These are phyloP conservation scores for Xerophyta viscosa DNA, from an alignment of 106 monocot species.

Conservation along the genomic window DNA sequence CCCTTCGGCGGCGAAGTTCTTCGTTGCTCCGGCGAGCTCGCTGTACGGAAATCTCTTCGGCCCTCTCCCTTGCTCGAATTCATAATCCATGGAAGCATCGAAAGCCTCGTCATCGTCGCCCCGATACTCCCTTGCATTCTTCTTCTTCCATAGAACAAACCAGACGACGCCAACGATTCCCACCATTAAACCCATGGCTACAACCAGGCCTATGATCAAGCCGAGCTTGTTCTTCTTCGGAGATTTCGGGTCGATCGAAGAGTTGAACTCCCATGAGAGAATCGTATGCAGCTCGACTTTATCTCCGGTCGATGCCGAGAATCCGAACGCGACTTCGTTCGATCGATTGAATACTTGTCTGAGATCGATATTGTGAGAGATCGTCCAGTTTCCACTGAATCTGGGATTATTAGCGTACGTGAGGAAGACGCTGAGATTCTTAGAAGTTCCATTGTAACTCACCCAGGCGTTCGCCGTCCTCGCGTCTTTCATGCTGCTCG, in stretches of 20 bases:
- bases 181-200: background rate
- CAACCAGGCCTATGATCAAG: background rate
- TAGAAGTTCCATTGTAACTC: background rate
- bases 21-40: slow-evolving; percentile 33
- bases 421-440: slow-evolving; percentile 3
- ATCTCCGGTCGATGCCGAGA: slow-evolving; percentile 52
- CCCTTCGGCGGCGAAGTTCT: slow-evolving; percentile 32
- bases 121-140: background rate
- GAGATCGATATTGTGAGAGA: background rate
- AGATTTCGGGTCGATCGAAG: slow-evolving; percentile 18
- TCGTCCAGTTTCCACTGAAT: background rate
- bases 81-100: slow-evolving; percentile 15
- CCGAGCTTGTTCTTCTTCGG: slow-evolving; percentile 4
- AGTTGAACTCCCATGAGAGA: slow-evolving; percentile 53
- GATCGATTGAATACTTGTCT: slow-evolving; percentile 10
- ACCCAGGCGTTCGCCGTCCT: background rate
- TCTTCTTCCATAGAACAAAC: slow-evolving; percentile 6
- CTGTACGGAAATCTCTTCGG: slow-evolving; percentile 28
- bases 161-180: background rate
- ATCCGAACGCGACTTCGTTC: slow-evolving; percentile 44
- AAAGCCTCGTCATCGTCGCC: background rate
- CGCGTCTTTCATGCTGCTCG: slow-evolving; percentile 24
- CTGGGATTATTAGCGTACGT: background rate
- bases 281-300: slow-evolving; percentile 37
- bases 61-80: slow-evolving; percentile 34